Percentiles rank a stretch among this genome's conserved stretches.
These are phyloP conservation scores for Cryptosporidium parvum DNA, from an alignment of 169 alveolate genomes.

Conservation along the genomic window DNA sequence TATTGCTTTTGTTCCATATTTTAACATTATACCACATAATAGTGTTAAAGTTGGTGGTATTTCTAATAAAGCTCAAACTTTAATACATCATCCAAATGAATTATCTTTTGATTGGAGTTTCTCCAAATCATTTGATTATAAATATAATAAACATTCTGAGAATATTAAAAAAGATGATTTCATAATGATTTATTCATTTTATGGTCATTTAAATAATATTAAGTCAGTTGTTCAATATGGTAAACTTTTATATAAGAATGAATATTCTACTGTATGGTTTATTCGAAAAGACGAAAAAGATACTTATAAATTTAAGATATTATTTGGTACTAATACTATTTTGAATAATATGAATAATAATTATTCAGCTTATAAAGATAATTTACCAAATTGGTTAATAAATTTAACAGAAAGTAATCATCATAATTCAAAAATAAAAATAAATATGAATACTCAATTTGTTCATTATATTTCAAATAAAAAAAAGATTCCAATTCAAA, in stretches of 20 bases:
- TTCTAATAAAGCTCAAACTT: background rate
- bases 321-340: constrained; percentile 28
- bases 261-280: constrained; percentile 58
- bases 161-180: background rate
- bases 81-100: constrained; percentile 13
- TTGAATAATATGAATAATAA: background rate
- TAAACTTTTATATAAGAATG: constrained; percentile 4
- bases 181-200: constrained; percentile 18
- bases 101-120: constrained; percentile 40
- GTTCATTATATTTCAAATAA: constrained; percentile 36
- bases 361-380: background rate
- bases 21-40: constrained; percentile 31
- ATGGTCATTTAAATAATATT: constrained; percentile 50
- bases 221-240: constrained; percentile 68
- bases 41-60: background rate
- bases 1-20: constrained; percentile 55
- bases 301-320: background rate
- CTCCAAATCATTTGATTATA: background rate
- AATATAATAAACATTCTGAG: background rate
- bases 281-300: constrained; percentile 20
- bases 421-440: background rate
- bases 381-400: constrained; percentile 36
- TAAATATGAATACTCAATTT: background rate
- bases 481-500: background rate
- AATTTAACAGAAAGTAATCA: background rate